Evolutionary conservation across 208 protist genomes (phyloP).

Genomic region (Histomonas meleagridis): DNA sequence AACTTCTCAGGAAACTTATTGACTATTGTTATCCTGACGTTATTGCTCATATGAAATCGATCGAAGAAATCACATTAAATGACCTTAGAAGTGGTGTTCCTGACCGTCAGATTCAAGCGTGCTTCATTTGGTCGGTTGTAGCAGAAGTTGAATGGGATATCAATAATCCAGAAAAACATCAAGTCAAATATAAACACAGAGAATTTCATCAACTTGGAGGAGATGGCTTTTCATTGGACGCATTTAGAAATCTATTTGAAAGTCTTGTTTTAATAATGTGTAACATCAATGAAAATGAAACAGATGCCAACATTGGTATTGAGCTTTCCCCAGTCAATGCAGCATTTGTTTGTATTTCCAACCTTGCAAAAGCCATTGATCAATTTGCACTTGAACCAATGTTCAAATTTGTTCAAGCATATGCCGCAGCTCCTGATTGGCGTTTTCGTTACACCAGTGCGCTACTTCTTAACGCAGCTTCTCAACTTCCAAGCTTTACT

Average conservation of each 20-base stretch:
- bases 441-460: background rate
- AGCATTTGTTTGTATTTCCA: background rate
- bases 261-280: background rate
- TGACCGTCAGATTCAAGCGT: background rate
- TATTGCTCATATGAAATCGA: background rate
- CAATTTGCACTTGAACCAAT: background rate
- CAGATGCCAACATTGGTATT: background rate
- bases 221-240: background rate
- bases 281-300: background rate
- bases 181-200: background rate
- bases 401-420: background rate
- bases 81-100: background rate
- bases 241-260: background rate
- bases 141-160: background rate
- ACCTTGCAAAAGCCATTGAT: background rate
- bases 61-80: background rate
- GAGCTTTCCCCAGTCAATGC: background rate
- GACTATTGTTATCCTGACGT: background rate
- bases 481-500: background rate
- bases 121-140: background rate
- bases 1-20: background rate
- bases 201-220: background rate
- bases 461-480: background rate
- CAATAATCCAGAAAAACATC: background rate
- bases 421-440: background rate